These are phyloP conservation scores for Gossypium lobatum DNA, from an alignment of 441 rosid species.

Conservation along the genomic window DNA sequence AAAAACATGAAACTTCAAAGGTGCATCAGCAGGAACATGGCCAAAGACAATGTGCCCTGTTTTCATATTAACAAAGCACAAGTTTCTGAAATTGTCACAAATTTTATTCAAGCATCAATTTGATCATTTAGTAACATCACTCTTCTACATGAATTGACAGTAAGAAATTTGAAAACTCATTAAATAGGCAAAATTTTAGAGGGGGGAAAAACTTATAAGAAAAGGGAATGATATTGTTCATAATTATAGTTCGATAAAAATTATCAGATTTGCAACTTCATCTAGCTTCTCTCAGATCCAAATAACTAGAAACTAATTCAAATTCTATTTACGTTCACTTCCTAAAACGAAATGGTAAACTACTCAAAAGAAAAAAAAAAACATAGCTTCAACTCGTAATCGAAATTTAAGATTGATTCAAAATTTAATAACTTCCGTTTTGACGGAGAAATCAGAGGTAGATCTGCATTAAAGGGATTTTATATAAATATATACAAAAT, in stretches of 20 bases:
- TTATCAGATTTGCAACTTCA: neutral
- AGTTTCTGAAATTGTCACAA: neutral
- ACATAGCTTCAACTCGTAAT: neutral
- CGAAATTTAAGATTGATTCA: neutral
- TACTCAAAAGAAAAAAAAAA: neutral
- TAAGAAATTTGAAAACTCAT: neutral
- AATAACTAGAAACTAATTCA: neutral
- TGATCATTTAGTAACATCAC: neutral
- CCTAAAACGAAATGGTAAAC: neutral
- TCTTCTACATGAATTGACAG: neutral
- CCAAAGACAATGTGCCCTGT: neutral
- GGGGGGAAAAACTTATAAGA: neutral
- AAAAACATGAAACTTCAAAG: neutral
- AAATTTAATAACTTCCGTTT: neutral
- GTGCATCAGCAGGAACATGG: neutral
- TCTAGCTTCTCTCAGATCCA: neutral
- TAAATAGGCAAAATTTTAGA: neutral
- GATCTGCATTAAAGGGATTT: conserved; percentile 15
- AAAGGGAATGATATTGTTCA: neutral
- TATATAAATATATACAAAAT: neutral
- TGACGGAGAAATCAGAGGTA: conserved; percentile 2
- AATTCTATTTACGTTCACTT: neutral
- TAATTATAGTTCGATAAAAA: neutral
- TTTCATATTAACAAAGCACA: neutral
- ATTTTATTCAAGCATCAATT: neutral